Percentiles rank a stretch among this genome's conserved stretches.
These are phyloP conservation scores for Penicillium canescens DNA, from an alignment of 495 filamentous ascomycete genomes.

Conservation along the genomic window DNA sequence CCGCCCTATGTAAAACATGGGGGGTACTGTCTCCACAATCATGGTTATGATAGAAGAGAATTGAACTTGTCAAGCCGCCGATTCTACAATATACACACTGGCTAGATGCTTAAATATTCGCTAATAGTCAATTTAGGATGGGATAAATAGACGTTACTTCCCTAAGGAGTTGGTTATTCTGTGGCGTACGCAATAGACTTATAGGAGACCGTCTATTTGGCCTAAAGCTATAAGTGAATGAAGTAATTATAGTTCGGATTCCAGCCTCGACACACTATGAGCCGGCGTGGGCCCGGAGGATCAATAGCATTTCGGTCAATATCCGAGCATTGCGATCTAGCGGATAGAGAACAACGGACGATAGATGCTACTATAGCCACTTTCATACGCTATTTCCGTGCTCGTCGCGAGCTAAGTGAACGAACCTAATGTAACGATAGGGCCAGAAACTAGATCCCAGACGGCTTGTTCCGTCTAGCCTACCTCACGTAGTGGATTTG, in stretches of 20 bases:
- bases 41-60: not conserved
- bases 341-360: not conserved
- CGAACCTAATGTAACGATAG: too few relatives aligned
- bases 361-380: not conserved
- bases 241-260: too few relatives aligned
- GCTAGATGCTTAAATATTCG: not conserved
- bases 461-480: too few relatives aligned
- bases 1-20: slow-evolving; percentile 1
- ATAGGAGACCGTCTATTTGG: not conserved
- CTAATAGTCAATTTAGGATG: not conserved
- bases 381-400: not conserved
- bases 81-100: not conserved
- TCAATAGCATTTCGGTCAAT: slow-evolving; percentile 2
- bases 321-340: not conserved
- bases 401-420: slow-evolving; percentile 1
- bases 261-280: too few relatives aligned
- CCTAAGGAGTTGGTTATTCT: not conserved
- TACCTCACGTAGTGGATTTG: too few relatives aligned
- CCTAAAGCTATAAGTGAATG: not conserved
- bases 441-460: too few relatives aligned
- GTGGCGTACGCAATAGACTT: not conserved
- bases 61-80: not conserved
- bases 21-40: not conserved
- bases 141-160: not conserved
- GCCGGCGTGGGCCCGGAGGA: not conserved